Base-by-base conservation (phyloP, 1,139 yeast genomes). In the Lodderomyces orthopsilosis region DNA sequence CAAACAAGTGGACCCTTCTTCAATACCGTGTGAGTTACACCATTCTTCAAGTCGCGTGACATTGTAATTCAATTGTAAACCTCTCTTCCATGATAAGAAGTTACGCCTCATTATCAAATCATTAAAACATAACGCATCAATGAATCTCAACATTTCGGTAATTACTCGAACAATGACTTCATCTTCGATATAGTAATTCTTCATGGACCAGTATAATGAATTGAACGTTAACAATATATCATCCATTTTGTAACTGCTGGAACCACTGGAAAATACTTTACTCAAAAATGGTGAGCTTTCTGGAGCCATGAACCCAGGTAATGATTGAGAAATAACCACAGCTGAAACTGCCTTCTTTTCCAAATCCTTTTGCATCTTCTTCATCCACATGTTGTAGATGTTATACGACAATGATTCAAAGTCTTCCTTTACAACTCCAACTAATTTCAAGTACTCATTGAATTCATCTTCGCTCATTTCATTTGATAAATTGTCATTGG, bases 321-420 rank as follows among this genome's bases (percentile, higher is more conserved):
- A 78, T 0, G 96, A 84, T 68, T 93, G 98, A 1, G 96, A 88
- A 58, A 90, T 76, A 26, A 93, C 95, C 51, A 94, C 95, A 2
- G 98, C 98, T 12, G 95, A 84, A 37, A 93, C 85, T 41, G 93
- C 93, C 73, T 89, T 88, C 77, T 87, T 89, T 62, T 89, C 96
- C 59, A 93, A 71, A 51, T 85, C 87, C 63, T 87, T 88, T 69
- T 91, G 95, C 78, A 93, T 79, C 65, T 88, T 93, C 73, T 89
- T 90, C 90, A 93, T 85, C 98, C 97, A 91, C 74, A 93, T 86
- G 65, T 91, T 95, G 68, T 91, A 93, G 51, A 94, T 88, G 67
- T 93, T 93, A 70, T 85, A 93, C 38, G 95, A 90, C 49, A 93
- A 78, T 10, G 93, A 86, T 67, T 91, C 97, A 56, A 93, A 85